Conservation (phyloP, 2,329 filamentous ascomycete species). For the Epichloe sp. region DNA sequence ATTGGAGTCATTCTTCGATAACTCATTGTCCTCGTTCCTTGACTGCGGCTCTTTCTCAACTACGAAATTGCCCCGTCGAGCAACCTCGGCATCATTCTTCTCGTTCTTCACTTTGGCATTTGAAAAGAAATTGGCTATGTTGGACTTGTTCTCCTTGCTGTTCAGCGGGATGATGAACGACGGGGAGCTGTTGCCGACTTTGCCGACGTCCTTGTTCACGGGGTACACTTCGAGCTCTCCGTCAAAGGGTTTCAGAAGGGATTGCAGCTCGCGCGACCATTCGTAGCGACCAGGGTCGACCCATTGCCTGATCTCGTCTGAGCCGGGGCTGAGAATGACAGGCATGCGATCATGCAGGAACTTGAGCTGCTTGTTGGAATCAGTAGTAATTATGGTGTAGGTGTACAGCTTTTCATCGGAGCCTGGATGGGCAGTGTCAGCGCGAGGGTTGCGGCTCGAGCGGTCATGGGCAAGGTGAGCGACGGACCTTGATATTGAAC, state of each 20-base stretch:
- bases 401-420: constrained; percentile 60
- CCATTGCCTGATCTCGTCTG: constrained; percentile 58
- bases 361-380: constrained; percentile 65
- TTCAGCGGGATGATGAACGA: constrained; percentile 71
- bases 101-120: constrained; percentile 33
- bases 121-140: constrained; percentile 87
- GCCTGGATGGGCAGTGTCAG: constrained; percentile 2
- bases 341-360: constrained; percentile 96
- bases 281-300: constrained; percentile 57
- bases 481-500: constrained; percentile 57
- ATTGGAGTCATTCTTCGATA: neutral
- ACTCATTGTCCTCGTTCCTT: neutral
- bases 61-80: neutral
- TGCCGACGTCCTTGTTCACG: constrained; percentile 80
- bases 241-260: constrained; percentile 62
- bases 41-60: neutral
- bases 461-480: neutral
- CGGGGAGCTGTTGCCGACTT: constrained; percentile 83
- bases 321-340: constrained; percentile 70
- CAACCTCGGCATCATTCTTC: neutral
- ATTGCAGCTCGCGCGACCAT: constrained; percentile 71
- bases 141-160: constrained; percentile 79
- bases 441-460: neutral
- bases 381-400: constrained; percentile 88
- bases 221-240: constrained; percentile 75